A percentile compares a stretch with the other conserved stretches of the same genome.
These are phyloP conservation scores for Arthrobotrys entomopaga DNA, from an alignment of 2,329 filamentous ascomycete genomes.

Conservation along the genomic window DNA sequence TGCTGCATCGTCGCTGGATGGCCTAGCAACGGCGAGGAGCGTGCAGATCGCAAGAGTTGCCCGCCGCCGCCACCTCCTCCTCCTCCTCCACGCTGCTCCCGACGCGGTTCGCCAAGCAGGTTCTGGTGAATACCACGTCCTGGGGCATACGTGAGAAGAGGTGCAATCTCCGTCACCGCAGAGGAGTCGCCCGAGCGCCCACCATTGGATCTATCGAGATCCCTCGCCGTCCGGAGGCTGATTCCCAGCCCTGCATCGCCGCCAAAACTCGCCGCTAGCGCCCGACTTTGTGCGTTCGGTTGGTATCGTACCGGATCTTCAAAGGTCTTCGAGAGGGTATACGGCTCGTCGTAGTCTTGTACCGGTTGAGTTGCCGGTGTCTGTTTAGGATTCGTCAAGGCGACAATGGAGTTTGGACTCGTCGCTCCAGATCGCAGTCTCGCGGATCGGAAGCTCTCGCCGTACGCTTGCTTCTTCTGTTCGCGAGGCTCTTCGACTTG, in stretches of 20 bases:
- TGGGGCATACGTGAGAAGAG: conserved; percentile 27
- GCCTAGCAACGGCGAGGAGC: conserved; percentile 33
- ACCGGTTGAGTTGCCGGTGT: conserved; percentile 40
- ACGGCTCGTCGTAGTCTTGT: conserved; percentile 44
- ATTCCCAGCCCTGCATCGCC: conserved; percentile 33
- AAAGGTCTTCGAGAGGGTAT: conserved; percentile 49
- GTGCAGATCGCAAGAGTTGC: conserved; percentile 25
- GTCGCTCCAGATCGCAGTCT: conserved; percentile 43
- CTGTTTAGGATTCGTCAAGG: conserved; percentile 35
- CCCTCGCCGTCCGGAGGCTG: conserved; percentile 31
- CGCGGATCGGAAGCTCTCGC: conserved; percentile 43
- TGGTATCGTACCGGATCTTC: conserved; percentile 52
- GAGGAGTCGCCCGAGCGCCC: conserved; percentile 39
- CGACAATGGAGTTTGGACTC: conserved; percentile 39
- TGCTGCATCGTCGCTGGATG: conserved; percentile 26
- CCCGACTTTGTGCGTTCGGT: conserved; percentile 30
- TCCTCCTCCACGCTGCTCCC: conserved; percentile 26
- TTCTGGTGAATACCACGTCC: conserved; percentile 18
- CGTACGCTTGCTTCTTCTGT: conserved; percentile 26
- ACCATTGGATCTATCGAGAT: conserved; percentile 24
- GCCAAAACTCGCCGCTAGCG: conserved; percentile 30
- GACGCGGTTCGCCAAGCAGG: conserved; percentile 32
- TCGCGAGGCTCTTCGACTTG: conserved; percentile 33
- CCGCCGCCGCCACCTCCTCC: conserved; percentile 1
- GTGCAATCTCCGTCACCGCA: conserved; percentile 48